Evolutionary conservation across 2,329 filamentous ascomycete genomes (phyloP).

Genomic region (Xylaria polymorpha): DNA sequence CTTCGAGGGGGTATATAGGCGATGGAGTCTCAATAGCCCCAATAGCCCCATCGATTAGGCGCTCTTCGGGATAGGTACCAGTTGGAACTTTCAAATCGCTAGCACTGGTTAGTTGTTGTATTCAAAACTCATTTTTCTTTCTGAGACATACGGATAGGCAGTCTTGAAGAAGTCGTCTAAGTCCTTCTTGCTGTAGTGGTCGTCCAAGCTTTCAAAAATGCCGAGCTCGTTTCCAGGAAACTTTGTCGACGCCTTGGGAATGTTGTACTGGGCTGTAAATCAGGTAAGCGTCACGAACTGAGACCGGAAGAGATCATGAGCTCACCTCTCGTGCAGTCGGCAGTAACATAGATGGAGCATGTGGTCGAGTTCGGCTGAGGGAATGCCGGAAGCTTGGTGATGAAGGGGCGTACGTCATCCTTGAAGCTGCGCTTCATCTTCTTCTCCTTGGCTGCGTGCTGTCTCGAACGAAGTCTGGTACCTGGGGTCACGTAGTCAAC

Average conservation of each 20-base stretch:
- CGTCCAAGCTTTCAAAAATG: conserved; percentile 53
- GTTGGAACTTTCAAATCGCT: conserved; percentile 45
- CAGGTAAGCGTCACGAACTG: conserved; percentile 12
- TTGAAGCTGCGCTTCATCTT: conserved; percentile 38
- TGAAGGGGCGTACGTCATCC: conserved; percentile 36
- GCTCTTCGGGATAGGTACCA: conserved; percentile 51
- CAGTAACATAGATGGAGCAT: conserved; percentile 43
- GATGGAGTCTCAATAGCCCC: conserved; percentile 43
- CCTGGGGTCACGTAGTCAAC: conserved; percentile 46
- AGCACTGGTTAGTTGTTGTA: conserved; percentile 3
- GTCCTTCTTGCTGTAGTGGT: conserved; percentile 52
- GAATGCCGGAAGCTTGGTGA: conserved; percentile 37
- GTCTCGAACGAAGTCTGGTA: conserved; percentile 36
- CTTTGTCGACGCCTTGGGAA: conserved; percentile 40
- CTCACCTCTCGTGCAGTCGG: conserved; percentile 44
- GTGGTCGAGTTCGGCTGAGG: conserved; percentile 43
- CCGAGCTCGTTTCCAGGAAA: conserved; percentile 44
- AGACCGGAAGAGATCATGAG: conserved; percentile 27
- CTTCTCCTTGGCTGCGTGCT: conserved; percentile 28
- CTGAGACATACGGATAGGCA: conserved; percentile 45
- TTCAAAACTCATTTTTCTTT: background rate
- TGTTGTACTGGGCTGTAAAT: conserved; percentile 40
- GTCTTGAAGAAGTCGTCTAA: conserved; percentile 50
- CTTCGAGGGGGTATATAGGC: conserved; percentile 40
- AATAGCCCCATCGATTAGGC: conserved; percentile 52